A percentile compares a stretch with the other conserved stretches of the same genome.
Conservation (phyloP, 805 yeast species). For the Scheffersomyces coipomensis region DNA sequence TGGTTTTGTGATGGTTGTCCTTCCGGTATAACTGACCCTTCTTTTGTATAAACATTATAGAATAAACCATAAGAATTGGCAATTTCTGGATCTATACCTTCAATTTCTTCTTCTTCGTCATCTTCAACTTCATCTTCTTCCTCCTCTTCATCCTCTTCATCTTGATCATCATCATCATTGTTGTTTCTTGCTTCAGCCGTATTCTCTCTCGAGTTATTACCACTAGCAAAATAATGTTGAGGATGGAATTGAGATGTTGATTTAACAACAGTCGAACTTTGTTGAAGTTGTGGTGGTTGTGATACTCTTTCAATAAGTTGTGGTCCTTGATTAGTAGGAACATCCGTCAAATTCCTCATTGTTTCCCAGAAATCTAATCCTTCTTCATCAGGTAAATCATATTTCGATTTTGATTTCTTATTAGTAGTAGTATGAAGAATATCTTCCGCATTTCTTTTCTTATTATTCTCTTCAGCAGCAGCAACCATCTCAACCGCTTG, state of each 20-base stretch:
- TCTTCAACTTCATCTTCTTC: conserved; percentile 3
- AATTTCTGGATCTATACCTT: conserved; percentile 34
- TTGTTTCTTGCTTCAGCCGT: not conserved
- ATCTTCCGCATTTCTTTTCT: conserved; percentile 5
- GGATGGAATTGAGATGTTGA: conserved; percentile 61
- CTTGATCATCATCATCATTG: not conserved
- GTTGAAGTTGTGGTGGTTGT: conserved; percentile 4
- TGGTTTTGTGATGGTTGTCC: conserved; percentile 5
- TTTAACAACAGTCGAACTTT: conserved; percentile 6
- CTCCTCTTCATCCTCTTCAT: conserved; percentile 8
- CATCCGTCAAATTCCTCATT: conserved; percentile 51
- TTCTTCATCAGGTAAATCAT: conserved; percentile 45
- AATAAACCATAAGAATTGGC: conserved; percentile 36
- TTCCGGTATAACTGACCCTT: conserved; percentile 25
- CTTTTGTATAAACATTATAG: conserved; percentile 34
- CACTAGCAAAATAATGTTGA: conserved; percentile 30
- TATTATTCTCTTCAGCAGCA: conserved; percentile 24
- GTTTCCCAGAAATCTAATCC: conserved; percentile 73
- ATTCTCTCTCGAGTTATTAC: conserved; percentile 3
- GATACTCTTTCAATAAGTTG: conserved; percentile 6
- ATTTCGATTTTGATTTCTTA: not conserved
- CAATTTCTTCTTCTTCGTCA: conserved; percentile 15
- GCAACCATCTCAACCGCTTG: conserved; percentile 41
- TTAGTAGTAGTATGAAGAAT: conserved; percentile 20
- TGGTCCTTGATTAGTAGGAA: conserved; percentile 11